Conservation (phyloP, 2,329 filamentous ascomycete genomes). For the Dothidotthia symphoricarpi region DNA sequence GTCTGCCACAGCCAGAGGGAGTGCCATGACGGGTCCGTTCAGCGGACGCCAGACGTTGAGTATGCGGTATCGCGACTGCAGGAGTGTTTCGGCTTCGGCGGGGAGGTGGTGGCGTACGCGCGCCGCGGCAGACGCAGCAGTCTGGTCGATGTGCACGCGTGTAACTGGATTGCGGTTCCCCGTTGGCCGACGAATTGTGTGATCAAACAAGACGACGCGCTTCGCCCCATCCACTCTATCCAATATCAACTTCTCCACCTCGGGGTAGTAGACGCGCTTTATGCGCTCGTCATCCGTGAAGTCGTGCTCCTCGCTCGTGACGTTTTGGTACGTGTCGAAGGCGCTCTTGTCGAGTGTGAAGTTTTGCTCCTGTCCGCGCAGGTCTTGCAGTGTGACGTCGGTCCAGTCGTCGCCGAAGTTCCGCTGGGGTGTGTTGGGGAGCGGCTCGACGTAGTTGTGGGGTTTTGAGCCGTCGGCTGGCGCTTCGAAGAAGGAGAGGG, state of each 20-base stretch:
- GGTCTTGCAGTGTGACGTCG: conserved; percentile 64
- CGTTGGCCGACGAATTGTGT: conserved; percentile 73
- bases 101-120: conserved; percentile 68
- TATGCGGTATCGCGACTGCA: conserved; percentile 71
- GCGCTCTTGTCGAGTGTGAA: conserved; percentile 72
- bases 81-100: conserved; percentile 64
- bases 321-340: conserved; percentile 63
- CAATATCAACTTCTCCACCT: conserved; percentile 72
- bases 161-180: conserved; percentile 68
- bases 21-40: conserved; percentile 57
- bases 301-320: conserved; percentile 56
- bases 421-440: conserved; percentile 61
- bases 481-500: conserved; percentile 31
- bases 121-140: conserved; percentile 60
- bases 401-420: conserved; percentile 59
- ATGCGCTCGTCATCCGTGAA: conserved; percentile 72
- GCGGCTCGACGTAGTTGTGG: conserved; percentile 59
- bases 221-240: conserved; percentile 64
- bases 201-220: conserved; percentile 76
- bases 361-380: conserved; percentile 66
- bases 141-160: conserved; percentile 82
- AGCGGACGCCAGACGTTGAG: conserved; percentile 81
- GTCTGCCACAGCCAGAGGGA: conserved; percentile 59
- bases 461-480: conserved; percentile 30
- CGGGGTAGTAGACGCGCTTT: conserved; percentile 74